Evolutionary conservation across 1,139 yeast genomes (phyloP), one percentile per base, ranked within the genome.

Genomic region (Debaryomyces coudertii): DNA sequence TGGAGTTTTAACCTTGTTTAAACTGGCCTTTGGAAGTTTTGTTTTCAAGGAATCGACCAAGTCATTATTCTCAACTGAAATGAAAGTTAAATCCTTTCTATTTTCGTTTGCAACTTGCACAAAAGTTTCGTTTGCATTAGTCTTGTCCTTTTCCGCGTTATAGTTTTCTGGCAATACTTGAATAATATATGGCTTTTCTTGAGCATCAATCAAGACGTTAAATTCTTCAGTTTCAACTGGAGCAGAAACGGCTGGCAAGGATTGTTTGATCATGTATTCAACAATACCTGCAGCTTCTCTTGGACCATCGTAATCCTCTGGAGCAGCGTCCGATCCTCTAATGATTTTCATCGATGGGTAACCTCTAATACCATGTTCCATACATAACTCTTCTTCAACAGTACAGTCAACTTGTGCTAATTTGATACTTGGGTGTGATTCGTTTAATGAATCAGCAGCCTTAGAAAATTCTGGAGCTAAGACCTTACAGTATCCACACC

Each of bases 401-500:
- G 93, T 87, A 78, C 99, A 93, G 73, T 93, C 97, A 55, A 93
- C 76, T 75, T 93, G 96, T 48, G 93, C 97, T 60, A 93, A 77
- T 55, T 84, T 80, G 67, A 92, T 86, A 50, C 80, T 74, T 39
- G 77, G 73, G 55, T 72, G 62, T 53, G 86, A 71, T 41, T 77
- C 83, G 54, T 79, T 80, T 63, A 93, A 77, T 22, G 65, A 58
- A 53, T 88, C 86, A 45, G 99, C 97, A 44, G 98, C 99, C 60
- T 79, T 69, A 55, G 87, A 80, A 64, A 81, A 92, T 69, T 93
- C 93, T 44, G 99, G 99, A 18, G 93, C 98, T 56, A 93, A 78
- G 50, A 82, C 82, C 78, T 93, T 90, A 79, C 99, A 93, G 74
- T 93, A 97, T 18, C 99, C 99, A 78, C 99, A 93, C 99, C 99